Conservation (phyloP, 495 filamentous ascomycete genomes). For the Penicillium crystallinum region DNA sequence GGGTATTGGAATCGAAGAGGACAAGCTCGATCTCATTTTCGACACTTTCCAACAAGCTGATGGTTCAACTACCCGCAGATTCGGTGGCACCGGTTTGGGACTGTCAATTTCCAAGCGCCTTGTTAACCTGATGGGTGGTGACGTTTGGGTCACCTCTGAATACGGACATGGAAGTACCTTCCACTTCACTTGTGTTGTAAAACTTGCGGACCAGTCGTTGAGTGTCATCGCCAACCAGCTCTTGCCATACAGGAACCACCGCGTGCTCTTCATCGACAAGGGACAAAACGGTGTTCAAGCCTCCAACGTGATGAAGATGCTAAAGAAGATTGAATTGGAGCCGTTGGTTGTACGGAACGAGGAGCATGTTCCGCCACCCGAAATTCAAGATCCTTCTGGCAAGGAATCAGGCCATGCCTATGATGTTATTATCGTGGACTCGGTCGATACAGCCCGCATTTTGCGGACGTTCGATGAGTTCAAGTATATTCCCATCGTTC, state of each 20-base stretch:
- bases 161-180: constrained; percentile 94
- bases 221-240: constrained; percentile 77
- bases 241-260: constrained; percentile 78
- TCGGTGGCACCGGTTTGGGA: constrained; percentile 93
- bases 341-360: constrained; percentile 75
- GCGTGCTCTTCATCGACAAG: constrained; percentile 95
- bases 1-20: constrained; percentile 91
- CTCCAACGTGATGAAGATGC: constrained; percentile 70
- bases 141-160: constrained; percentile 93
- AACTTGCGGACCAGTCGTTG: constrained; percentile 78
- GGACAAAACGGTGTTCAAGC: constrained; percentile 70
- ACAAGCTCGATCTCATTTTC: constrained; percentile 97
- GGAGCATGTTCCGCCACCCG: constrained; percentile 53
- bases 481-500: constrained; percentile 95
- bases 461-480: constrained; percentile 86
- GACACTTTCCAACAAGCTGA: constrained; percentile 99
- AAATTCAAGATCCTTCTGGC: constrained; percentile 52
- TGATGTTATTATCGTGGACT: constrained; percentile 97
- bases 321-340: constrained; percentile 70
- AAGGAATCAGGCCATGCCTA: constrained; percentile 64
- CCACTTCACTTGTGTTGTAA: constrained; percentile 93
- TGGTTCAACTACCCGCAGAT: constrained; percentile 93
- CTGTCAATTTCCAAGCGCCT: constrained; percentile 94
- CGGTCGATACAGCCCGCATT: constrained; percentile 79
- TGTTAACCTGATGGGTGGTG: constrained; percentile 95